A percentile compares a stretch with the other conserved stretches of the same genome.
Evolutionary conservation across 495 filamentous ascomycete genomes (phyloP).

Genomic region (Penicillium robsamsonii): DNA sequence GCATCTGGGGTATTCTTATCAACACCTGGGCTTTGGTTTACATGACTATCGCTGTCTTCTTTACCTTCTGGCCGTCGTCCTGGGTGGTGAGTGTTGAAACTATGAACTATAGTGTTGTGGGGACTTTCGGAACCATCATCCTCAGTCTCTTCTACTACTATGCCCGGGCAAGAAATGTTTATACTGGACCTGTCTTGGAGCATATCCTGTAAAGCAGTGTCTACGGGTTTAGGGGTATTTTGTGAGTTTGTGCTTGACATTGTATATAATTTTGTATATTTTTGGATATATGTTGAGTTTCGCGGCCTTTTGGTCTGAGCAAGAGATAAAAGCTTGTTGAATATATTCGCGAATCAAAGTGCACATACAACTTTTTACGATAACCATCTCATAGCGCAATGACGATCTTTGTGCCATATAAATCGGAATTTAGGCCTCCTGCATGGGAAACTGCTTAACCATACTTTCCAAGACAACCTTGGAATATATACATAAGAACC

Average conservation of each 20-base stretch:
- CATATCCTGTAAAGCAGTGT: constrained; percentile 8
- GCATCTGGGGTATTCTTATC: constrained; percentile 29
- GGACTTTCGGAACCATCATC: constrained; percentile 38
- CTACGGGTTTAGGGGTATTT: neutral
- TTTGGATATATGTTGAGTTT: neutral
- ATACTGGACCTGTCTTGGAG: constrained; percentile 48
- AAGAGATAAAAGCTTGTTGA: neutral
- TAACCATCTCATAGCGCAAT: neutral
- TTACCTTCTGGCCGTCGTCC: constrained; percentile 49
- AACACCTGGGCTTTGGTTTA: constrained; percentile 42
- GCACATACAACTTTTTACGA: neutral
- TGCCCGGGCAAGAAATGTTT: constrained; percentile 39
- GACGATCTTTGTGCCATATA: neutral
- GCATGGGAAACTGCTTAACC: neutral
- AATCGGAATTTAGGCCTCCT: neutral
- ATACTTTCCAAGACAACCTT: no score
- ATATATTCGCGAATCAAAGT: neutral
- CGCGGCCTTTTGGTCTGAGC: neutral
- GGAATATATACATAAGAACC: neutral
- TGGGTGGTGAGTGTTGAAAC: constrained; percentile 30
- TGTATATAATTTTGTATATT: neutral
- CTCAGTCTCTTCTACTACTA: constrained; percentile 50
- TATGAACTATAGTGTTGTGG: constrained; percentile 50
- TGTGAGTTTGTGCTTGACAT: no score
- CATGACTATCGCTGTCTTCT: constrained; percentile 48